Evolutionary conservation across 2,329 filamentous ascomycete genomes (phyloP).

Genomic region (Calonectria naviculata): DNA sequence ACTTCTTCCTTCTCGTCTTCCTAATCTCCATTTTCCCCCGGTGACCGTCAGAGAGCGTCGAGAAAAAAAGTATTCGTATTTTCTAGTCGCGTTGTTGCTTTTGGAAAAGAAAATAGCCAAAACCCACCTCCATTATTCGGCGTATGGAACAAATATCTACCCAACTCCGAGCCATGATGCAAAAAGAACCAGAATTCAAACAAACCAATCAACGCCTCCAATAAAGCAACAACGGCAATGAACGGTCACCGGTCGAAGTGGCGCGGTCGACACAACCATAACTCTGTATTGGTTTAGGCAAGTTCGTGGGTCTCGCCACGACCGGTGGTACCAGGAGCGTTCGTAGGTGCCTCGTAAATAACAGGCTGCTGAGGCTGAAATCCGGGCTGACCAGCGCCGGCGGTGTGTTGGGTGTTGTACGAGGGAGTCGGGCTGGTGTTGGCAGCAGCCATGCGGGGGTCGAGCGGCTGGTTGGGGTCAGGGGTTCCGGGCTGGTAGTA

Average conservation of each 20-base stretch:
- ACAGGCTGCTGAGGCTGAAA: slow-evolving; percentile 38
- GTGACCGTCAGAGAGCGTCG: not conserved
- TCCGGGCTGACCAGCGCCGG: slow-evolving; percentile 25
- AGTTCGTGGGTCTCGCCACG: slow-evolving; percentile 56
- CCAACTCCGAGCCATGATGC: slow-evolving; percentile 31
- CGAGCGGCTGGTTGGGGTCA: slow-evolving; percentile 27
- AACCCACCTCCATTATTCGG: slow-evolving; percentile 19
- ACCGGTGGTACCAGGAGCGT: slow-evolving; percentile 8
- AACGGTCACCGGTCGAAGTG: not conserved
- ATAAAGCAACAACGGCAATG: not conserved
- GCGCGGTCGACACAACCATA: not conserved
- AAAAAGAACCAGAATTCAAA: slow-evolving; percentile 20
- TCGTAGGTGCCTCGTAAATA: slow-evolving; percentile 49
- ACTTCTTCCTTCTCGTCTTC: not conserved
- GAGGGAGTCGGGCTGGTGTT: slow-evolving; percentile 32
- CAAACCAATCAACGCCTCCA: slow-evolving; percentile 22
- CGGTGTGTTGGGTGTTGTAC: slow-evolving; percentile 29
- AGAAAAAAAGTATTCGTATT: not conserved
- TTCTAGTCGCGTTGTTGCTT: not conserved
- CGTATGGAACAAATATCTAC: slow-evolving; percentile 24
- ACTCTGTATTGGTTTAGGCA: slow-evolving; percentile 31
- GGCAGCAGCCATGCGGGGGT: slow-evolving; percentile 31
- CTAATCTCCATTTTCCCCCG: not conserved
- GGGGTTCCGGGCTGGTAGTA: slow-evolving; percentile 29
- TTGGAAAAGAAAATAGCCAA: not conserved